Evolutionary conservation across 805 yeast genomes (phyloP), one percentile per base, ranked within the genome.

Genomic region (Maudiozyma serrabonitensis): DNA sequence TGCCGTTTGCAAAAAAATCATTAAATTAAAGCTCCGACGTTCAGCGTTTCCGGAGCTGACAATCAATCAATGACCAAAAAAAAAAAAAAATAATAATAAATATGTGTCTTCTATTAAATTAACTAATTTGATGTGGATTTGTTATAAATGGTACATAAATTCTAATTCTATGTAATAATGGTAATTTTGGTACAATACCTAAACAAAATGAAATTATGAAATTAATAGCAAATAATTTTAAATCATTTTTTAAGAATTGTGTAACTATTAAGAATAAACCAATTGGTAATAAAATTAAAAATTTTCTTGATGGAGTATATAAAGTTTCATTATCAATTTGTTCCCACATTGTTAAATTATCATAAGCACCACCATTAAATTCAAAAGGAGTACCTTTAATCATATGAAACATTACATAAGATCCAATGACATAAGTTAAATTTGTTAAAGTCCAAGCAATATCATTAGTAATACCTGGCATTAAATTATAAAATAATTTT

Each of bases 371-470:
- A 40, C 86, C 83, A 63, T 90, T 91, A 72, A 91, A 90, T 58
- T 93, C 98, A 63, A 91, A 91, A 0, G 99, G 99, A 2, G 95
- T 88, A 38, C 99, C 99, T 62, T 91, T 93, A 43, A 93, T 87
- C 66, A 87, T 84, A 67, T 91, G 99, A 66, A 91, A 93, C 97
- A 91, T 93, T 53, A 91, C 80, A 65, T 89, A 91, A 0, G 95
- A 82, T 3, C 97, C 97, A 56, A 86, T 79, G 49, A 86, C 91
- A 66, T 91, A 91, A 6, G 95, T 82, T 46, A 84, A 76, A 63
- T 91, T 93, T 6, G 98, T 91, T 56, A 93, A 69, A 1, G 98
- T 87, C 99, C 99, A 91, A 52, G 85, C 78, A 75, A 88, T 76
- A 65, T 91, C 47, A 50, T 79, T 82, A 53, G 83, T 80, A 48